These are phyloP conservation scores for Staphylotrichum longicolle DNA, from an alignment of 495 filamentous ascomycete genomes.

Conservation along the genomic window DNA sequence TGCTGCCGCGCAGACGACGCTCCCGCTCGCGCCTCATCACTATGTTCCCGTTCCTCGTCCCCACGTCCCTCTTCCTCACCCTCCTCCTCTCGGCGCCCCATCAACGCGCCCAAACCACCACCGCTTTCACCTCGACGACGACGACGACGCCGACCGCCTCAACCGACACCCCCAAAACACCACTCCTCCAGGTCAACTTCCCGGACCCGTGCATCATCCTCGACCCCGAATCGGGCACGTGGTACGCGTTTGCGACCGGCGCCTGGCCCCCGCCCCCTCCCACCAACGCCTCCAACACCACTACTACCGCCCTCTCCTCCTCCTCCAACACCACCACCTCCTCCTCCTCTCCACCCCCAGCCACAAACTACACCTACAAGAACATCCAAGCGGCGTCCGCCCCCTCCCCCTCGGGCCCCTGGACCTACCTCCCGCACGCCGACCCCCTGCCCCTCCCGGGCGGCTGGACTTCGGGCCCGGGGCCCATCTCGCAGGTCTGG, in stretches of 20 bases:
- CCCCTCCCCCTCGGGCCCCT: constrained; percentile 25
- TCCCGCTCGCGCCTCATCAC: not conserved
- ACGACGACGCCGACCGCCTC: no score
- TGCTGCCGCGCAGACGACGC: not conserved
- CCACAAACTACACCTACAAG: constrained; percentile 7
- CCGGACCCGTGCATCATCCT: constrained; percentile 39
- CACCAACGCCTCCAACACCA: not conserved
- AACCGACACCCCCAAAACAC: constrained; percentile 4
- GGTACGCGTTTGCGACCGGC: constrained; percentile 43
- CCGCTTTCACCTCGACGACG: no score
- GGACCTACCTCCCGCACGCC: constrained; percentile 30
- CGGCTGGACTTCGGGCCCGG: constrained; percentile 28
- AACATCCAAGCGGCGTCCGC: constrained; percentile 40
- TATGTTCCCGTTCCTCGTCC: constrained; percentile 5
- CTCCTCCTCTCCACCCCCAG: no score
- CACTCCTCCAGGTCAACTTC: constrained; percentile 31
- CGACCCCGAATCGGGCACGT: constrained; percentile 29
- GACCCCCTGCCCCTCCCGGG: constrained; percentile 33
- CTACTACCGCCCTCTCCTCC: not conserved
- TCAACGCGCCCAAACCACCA: no score
- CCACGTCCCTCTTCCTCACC: not conserved
- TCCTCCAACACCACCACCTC: not conserved
- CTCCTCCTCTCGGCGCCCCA: not conserved
- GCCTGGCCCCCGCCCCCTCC: constrained; percentile 11
- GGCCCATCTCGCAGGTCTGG: constrained; percentile 40